Evolutionary conservation across 1,284 basidiomycete genomes (phyloP), one percentile per base, ranked within the genome.

Genomic region (Ustilago trichophora): DNA sequence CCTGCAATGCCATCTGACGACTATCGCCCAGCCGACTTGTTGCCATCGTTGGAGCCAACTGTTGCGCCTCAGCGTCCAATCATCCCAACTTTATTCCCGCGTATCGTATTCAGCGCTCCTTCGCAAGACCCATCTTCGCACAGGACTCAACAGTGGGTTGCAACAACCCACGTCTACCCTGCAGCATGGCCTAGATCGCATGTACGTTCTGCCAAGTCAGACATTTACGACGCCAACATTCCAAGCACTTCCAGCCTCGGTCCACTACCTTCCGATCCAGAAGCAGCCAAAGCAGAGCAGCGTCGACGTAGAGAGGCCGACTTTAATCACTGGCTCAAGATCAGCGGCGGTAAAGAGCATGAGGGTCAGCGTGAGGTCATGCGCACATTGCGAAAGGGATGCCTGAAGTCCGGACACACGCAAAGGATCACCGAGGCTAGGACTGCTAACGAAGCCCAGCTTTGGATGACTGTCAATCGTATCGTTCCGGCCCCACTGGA

Each of bases 91-190:
- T 27, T 55, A 4, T 29, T 47, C 8, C 57, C 59, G 3, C 53
- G 59, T 10, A 56, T 72, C 40, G 44, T 53, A 25, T 67, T 62
- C 44, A 60, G 60, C 15, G 49, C 62, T 9, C 56, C 69, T 11
- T 68, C 64, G 2, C 58, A 67, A 27, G 37, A 51, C 21, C 43
- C 59, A 12, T 42, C 50, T 22, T 73, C 60, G 16, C 22, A 65
- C 52, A 16, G 45, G 58, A 19, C 68, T 82, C 49, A 54, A 46
- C 22, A 75, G 11, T 88, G 84, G 76, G 80, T 72, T 13, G 75
- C 85, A 4, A 86, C 86, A 1, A 89, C 89, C 0, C 91, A 93
- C 73, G 77, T 91, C 27, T 81, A 91, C n/a, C 90, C 90, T 0
- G 88, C 89, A 6, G 87, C 89, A 0, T 86, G 86, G 73, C 86